Evolutionary conservation across 495 filamentous ascomycete genomes (phyloP), one percentile per base, ranked within the genome.

Genomic region (Penicillium soppii): DNA sequence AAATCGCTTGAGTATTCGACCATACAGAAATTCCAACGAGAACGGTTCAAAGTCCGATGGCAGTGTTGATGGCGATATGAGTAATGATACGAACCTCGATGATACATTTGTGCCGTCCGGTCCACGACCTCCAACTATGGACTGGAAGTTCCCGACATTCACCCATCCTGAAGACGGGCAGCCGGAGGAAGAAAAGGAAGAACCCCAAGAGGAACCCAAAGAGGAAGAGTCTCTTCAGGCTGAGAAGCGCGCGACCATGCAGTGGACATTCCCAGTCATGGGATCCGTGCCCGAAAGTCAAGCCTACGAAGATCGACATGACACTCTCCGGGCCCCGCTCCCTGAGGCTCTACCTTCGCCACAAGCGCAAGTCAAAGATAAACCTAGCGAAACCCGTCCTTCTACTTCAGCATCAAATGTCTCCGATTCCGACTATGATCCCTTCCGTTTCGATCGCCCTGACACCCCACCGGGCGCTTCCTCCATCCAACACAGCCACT

Each of bases 231-330:
- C 54, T 26, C 49, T 59, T 35, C 59, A 52, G 27, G 60, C 50
- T 6, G 69, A 67, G 15, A 71, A 68, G 36, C 66, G 68, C n/a
- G 68, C 66, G 9, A 72, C 69, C 9, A 68, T 70, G 60, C 54
- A 75, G 19, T 77, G 74, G 74, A 77, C 71, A n/a, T 77, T 77
- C 48, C 74, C 74, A 7, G 59, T 72, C 7, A 76, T 74, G 73
- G 56, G 57, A 5, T 56, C 52, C 1, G 29, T 53, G 0, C 41
- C 61, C 7, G 59, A 58, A 25, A 56, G 56, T 2, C 52, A 57
- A 38, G 43, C 35, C 7, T 50, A 38, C 15, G 54, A 60, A n/a
- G 59, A 58, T 45, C 67, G 62, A 17, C 54, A 68, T 42, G 61
- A 71, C 21, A 76, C 74, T 17, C 53, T 75, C n/a, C 63, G 62